Base-by-base conservation (phyloP, 305 asterid genomes). In the Fraxinus xanthoxyloides region DNA sequence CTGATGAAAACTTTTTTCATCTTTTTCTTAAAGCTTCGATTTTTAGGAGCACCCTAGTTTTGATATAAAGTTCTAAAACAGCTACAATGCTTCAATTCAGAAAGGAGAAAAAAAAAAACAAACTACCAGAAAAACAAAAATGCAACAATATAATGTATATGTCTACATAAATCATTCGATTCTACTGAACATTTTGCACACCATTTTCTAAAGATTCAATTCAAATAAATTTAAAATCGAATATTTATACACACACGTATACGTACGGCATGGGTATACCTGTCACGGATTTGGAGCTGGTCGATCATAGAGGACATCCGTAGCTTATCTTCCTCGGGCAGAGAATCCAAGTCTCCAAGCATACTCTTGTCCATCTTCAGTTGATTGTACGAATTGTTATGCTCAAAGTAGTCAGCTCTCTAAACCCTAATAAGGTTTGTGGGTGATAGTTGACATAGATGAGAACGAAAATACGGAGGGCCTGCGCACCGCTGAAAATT, bases 261-360 rank as follows among this genome's bases (percentile, higher is more conserved):
- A 23, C 72, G 26, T 12, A 69, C 9, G 4, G 69, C 61, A 28
- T 9, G 5, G 3, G 73, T 51, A 28, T 56, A 87, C 97, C 95
- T 92, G 89, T 92, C 97, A 28, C 95, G 97, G 84, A 94, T 72
- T 89, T 92, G 98, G 84, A 94, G 97, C 92, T 92, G 97, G 75
- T 94, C 97, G 80, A 94, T 86, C 97, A 91, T 92, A 85, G 92
- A 31, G 24, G 95, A 48, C 99, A 95, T 94, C 59, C 92, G 86
- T 67, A 88, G 82, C 92, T 92, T 91, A 76, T 95, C 99, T 77
- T 86, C 98, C 85, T 95, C 97, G 0, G 97, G 92, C 75, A 95
- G 97, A 79, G 91, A 84, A 74, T 93, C 98, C 92, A 95, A 72
- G 76, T 94, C 98, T 46, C 93, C 97, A 43, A 95, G 89, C 98